phyloP scores from a whole-genome alignment of 345 rosid species.

The Salix brachista region DNA sequence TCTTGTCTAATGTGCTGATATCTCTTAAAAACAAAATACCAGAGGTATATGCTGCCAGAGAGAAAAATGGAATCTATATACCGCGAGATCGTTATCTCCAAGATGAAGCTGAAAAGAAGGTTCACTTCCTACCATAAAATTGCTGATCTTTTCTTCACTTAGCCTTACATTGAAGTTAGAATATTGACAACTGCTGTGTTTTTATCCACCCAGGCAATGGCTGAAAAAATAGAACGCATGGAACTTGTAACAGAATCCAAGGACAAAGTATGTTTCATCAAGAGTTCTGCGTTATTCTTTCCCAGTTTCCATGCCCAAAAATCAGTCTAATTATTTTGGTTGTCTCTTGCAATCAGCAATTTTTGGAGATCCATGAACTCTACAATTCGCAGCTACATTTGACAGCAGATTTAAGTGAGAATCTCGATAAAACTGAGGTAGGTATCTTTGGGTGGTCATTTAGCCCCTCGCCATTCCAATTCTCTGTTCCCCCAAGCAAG shows the following conservation, averaged over 20 bases:
- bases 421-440: slow-evolving; percentile 91
- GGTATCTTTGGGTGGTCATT: neutral
- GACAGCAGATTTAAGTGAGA: slow-evolving; percentile 64
- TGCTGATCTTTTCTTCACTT: neutral
- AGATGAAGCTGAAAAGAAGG: slow-evolving; percentile 98
- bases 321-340: slow-evolving; percentile 2
- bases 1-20: slow-evolving; percentile 10
- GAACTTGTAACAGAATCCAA: slow-evolving; percentile 79
- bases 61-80: slow-evolving; percentile 94
- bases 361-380: slow-evolving; percentile 81
- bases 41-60: slow-evolving; percentile 99
- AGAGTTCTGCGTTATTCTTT: slow-evolving; percentile 1
- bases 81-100: slow-evolving; percentile 87
- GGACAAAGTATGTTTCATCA: slow-evolving; percentile 54
- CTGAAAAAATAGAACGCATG: slow-evolving; percentile 93
- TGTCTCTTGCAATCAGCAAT: slow-evolving; percentile 48
- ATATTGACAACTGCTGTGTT: slow-evolving; percentile 15
- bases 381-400: slow-evolving; percentile 71
- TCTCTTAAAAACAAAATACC: slow-evolving; percentile 9
- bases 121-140: slow-evolving; percentile 19
- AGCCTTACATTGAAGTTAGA: slow-evolving; percentile 8
- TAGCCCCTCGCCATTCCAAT: neutral
- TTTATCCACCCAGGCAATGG: slow-evolving; percentile 66
- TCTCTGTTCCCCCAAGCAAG: neutral
- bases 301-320: neutral